phyloP scores from a whole-genome alignment of 2,329 filamentous ascomycete species.

The Raffaelea albimanens region DNA sequence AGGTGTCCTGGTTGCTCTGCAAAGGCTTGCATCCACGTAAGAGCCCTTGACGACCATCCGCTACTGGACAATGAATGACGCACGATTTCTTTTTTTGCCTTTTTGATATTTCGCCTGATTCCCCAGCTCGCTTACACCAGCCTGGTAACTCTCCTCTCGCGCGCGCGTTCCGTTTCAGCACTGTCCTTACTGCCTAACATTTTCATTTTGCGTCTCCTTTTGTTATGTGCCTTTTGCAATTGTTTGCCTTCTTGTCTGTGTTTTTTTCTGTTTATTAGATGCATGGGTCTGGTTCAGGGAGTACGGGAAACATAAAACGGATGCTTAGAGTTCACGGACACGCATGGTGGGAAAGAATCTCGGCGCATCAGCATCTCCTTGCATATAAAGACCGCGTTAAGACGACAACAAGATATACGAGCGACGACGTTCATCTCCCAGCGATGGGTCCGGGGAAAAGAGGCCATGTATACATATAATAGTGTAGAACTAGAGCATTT shows the following conservation, averaged over 20 bases:
- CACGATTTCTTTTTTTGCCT: neutral
- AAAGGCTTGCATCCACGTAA: constrained; percentile 9
- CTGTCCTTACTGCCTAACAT: neutral
- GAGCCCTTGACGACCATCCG: neutral
- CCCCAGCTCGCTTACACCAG: no score
- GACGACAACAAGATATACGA: neutral
- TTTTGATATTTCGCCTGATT: neutral
- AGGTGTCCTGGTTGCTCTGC: constrained; percentile 15
- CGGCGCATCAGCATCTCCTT: no score
- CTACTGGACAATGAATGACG: no score
- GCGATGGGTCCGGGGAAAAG: constrained; percentile 1
- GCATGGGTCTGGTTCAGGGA: neutral
- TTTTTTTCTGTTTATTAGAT: neutral
- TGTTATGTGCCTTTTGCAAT: neutral
- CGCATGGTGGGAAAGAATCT: no score
- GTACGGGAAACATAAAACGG: neutral
- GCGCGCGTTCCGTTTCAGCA: neutral
- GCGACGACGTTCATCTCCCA: constrained; percentile 2
- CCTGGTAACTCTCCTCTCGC: neutral
- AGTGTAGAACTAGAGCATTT: no score
- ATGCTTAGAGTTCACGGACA: no score
- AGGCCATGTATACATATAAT: neutral
- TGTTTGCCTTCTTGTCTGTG: neutral
- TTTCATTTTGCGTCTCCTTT: neutral
- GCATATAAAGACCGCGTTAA: no score